phyloP scores from a whole-genome alignment of 305 asterid species.

The Fraxinus floribunda region DNA sequence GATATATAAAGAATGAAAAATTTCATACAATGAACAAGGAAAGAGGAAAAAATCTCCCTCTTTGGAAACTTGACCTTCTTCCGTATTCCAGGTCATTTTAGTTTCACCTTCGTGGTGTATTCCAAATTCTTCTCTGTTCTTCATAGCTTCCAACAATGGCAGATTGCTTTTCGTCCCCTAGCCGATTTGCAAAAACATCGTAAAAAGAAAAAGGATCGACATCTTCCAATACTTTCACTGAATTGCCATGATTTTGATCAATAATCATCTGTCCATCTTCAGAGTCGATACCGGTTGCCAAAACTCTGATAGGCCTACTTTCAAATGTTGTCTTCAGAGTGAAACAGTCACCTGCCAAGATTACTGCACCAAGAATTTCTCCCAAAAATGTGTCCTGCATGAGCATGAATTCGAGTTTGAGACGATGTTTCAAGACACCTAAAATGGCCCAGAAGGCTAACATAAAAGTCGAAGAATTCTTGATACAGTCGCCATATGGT shows the following conservation, averaged over 20 bases:
- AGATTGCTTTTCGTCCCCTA: conserved; percentile 52
- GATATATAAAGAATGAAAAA: neutral
- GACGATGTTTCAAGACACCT: neutral
- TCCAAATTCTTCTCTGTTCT: conserved; percentile 63
- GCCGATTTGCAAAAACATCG: conserved; percentile 42
- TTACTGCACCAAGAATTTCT: conserved; percentile 73
- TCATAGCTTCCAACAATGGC: conserved; percentile 73
- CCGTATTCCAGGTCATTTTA: neutral
- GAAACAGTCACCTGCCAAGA: conserved; percentile 48
- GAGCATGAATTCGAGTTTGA: neutral
- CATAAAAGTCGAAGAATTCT: neutral
- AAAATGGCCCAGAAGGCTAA: neutral
- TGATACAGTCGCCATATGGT: neutral
- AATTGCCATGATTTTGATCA: conserved; percentile 41
- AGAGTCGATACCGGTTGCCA: conserved; percentile 51
- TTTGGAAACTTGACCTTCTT: neutral
- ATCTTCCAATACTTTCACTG: conserved; percentile 50
- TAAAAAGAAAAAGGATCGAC: conserved; percentile 48
- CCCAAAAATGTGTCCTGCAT: conserved; percentile 70
- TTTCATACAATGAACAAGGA: neutral
- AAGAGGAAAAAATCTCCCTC: neutral
- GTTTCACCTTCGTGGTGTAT: conserved; percentile 28
- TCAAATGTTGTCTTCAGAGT: conserved; percentile 37
- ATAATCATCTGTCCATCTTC: conserved; percentile 55
- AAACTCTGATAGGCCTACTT: conserved; percentile 37